These are phyloP conservation scores for Blakeslea trispora DNA, from an alignment of 371 early-diverging fungal genomes.

Conservation along the genomic window DNA sequence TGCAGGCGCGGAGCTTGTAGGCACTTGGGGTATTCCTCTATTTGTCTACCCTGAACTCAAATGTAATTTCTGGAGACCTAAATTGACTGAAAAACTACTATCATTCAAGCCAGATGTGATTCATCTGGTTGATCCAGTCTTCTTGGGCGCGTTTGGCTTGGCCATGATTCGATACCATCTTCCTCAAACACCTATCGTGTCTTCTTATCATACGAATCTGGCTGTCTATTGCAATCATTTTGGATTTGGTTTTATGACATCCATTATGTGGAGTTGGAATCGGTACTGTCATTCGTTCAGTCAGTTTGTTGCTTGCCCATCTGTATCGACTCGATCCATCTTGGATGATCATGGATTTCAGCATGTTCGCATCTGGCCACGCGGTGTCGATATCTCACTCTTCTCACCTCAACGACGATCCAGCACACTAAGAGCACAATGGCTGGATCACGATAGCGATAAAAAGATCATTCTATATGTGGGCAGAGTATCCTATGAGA, in stretches of 20 bases:
- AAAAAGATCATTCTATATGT: slow-evolving; percentile 46
- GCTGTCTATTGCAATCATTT: slow-evolving; percentile 50
- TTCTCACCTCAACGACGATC: slow-evolving; percentile 42
- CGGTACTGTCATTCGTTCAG: slow-evolving; percentile 46
- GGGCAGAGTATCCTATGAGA: slow-evolving; percentile 50
- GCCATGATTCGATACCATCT: slow-evolving; percentile 28
- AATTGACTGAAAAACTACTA: slow-evolving; percentile 34
- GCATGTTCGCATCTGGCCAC: slow-evolving; percentile 44
- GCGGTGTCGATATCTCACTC: slow-evolving; percentile 39
- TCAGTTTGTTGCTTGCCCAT: slow-evolving; percentile 43
- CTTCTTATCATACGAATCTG: slow-evolving; percentile 55
- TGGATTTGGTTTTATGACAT: slow-evolving; percentile 41
- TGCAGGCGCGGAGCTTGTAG: slow-evolving; percentile 44
- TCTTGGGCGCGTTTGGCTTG: slow-evolving; percentile 41
- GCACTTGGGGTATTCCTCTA: slow-evolving; percentile 50
- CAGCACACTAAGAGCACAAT: slow-evolving; percentile 25
- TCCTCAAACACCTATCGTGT: slow-evolving; percentile 37
- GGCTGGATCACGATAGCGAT: slow-evolving; percentile 30
- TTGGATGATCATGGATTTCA: slow-evolving; percentile 35
- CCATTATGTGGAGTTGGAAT: slow-evolving; percentile 55
- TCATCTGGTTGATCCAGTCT: slow-evolving; percentile 54
- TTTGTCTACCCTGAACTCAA: slow-evolving; percentile 53
- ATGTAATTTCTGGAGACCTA: slow-evolving; percentile 48
- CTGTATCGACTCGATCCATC: slow-evolving; percentile 36
- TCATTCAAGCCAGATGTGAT: slow-evolving; percentile 51